Conservation (phyloP, 768 basidiomycete genomes). For the Sarcodon sp. region DNA sequence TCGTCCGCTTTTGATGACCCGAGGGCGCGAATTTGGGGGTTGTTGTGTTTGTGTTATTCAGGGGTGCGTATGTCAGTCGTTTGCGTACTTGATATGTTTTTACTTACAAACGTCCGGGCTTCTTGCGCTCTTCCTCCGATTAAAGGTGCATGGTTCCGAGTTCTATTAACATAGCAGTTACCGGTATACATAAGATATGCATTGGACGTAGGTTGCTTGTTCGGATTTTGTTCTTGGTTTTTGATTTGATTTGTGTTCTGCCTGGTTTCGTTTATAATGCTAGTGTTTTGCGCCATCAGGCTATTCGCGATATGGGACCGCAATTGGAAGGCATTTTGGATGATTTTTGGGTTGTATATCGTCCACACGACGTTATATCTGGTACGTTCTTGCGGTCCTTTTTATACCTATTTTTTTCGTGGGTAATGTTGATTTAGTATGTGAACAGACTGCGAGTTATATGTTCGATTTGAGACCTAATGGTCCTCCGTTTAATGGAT, state of each 20-base stretch:
- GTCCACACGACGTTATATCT: neutral
- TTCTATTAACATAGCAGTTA: neutral
- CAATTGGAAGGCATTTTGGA: neutral
- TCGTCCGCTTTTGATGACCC: neutral
- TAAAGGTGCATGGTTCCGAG: too few species aligned
- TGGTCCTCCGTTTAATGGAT: neutral
- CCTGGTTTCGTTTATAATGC: neutral
- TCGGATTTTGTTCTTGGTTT: neutral
- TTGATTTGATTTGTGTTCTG: neutral
- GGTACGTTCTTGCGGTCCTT: neutral
- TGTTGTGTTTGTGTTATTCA: neutral
- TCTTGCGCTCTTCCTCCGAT: too few species aligned
- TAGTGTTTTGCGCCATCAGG: neutral
- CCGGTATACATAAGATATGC: neutral
- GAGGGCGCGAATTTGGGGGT: neutral
- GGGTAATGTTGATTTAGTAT: neutral
- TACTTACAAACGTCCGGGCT: too few species aligned
- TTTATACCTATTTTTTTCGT: neutral
- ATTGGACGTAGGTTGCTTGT: neutral
- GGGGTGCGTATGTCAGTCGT: neutral
- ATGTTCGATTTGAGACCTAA: neutral
- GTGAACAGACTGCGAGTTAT: neutral
- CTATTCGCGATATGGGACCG: neutral
- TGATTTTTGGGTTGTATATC: neutral
- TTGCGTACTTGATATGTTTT: neutral